Percentiles rank a stretch among this genome's conserved stretches.
These are phyloP conservation scores for Yamadazyma mexicana DNA, from an alignment of 1,139 yeast genomes.

Conservation along the genomic window DNA sequence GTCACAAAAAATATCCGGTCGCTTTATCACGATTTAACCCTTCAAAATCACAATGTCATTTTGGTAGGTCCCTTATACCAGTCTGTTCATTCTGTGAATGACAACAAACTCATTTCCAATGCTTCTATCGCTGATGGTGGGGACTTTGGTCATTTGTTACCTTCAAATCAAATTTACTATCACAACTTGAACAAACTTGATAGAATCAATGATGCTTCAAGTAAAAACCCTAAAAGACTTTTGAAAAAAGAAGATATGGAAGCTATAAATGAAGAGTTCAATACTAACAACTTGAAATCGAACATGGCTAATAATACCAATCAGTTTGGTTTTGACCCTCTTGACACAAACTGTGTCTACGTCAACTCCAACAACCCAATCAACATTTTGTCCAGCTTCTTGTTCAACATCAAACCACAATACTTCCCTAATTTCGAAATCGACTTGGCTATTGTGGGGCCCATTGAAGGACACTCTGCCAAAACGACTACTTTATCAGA, in stretches of 20 bases:
- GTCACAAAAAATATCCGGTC: conserved; percentile 35
- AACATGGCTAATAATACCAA: conserved; percentile 9
- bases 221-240: conserved; percentile 16
- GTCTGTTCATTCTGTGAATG: conserved; percentile 3
- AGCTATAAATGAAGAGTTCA: conserved; percentile 5
- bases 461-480: conserved; percentile 29
- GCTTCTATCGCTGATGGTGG: conserved; percentile 26
- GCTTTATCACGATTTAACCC: conserved; percentile 25
- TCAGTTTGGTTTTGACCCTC: conserved; percentile 36
- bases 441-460: conserved; percentile 43
- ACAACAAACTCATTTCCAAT: conserved; percentile 5
- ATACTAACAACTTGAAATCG: conserved; percentile 5
- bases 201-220: conserved; percentile 16
- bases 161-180: conserved; percentile 32
- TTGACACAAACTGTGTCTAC: conserved; percentile 37
- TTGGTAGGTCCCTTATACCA: conserved; percentile 36
- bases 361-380: conserved; percentile 33
- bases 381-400: conserved; percentile 30
- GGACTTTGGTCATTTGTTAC: conserved; percentile 35
- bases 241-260: conserved; percentile 13
- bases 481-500: conserved; percentile 12
- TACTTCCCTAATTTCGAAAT: conserved; percentile 29
- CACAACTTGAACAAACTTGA: conserved; percentile 20
- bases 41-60: conserved; percentile 30
- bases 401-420: conserved; percentile 33